phyloP scores from a whole-genome alignment of 2,329 filamentous ascomycete genomes.

The Aspergillus nomiae region DNA sequence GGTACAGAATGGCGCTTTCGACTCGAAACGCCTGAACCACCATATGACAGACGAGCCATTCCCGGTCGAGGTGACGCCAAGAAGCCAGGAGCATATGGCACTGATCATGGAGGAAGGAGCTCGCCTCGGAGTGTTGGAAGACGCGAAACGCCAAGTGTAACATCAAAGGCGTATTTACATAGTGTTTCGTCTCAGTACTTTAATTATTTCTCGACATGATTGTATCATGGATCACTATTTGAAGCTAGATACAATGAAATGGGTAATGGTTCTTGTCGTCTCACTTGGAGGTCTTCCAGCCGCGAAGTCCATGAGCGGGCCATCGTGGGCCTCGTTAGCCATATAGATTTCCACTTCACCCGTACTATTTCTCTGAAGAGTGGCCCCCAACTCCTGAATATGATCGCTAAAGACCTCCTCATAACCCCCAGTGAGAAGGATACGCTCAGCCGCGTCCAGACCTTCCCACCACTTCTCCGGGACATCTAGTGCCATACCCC shows the following conservation, averaged over 20 bases:
- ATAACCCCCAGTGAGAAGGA: constrained; percentile 21
- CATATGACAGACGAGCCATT: constrained; percentile 30
- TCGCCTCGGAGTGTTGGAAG: neutral
- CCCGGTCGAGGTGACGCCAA: constrained; percentile 23
- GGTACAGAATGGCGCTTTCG: neutral
- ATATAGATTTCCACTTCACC: constrained; percentile 15
- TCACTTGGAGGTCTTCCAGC: no score
- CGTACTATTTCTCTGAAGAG: constrained; percentile 6
- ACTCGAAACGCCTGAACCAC: constrained; percentile 23
- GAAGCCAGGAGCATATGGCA: constrained; percentile 7
- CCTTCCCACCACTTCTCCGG: constrained; percentile 23
- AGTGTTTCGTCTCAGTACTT: no score
- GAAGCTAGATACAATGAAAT: no score
- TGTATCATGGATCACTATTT: no score
- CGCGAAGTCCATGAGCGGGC: constrained; percentile 25
- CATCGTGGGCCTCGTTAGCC: constrained; percentile 25
- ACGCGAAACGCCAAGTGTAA: no score
- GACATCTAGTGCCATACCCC: constrained; percentile 29
- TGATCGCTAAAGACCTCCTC: constrained; percentile 28
- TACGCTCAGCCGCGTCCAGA: constrained; percentile 13
- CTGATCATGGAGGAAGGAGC: constrained; percentile 7
- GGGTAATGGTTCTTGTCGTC: no score
- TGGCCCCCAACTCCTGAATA: constrained; percentile 14
- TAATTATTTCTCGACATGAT: no score
- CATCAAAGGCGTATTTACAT: no score